phyloP scores from a whole-genome alignment of 1,284 basidiomycete genomes.

The Ceratobasidium sp. region DNA sequence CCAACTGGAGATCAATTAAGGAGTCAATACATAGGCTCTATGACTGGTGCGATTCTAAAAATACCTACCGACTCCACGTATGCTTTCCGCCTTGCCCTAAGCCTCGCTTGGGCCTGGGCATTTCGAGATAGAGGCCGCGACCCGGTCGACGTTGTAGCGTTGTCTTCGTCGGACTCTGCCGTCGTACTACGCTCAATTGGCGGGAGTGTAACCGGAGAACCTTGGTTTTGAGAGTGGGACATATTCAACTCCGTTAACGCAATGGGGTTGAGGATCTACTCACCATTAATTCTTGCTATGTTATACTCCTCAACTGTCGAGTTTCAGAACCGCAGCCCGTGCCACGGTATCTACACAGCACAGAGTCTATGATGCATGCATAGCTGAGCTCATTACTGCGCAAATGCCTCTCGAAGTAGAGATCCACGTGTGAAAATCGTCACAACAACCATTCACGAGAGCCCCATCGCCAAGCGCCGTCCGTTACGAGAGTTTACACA shows the following conservation, averaged over 20 bases:
- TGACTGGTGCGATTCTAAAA: background rate
- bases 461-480: constrained; percentile 11
- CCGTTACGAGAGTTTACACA: constrained; percentile 7
- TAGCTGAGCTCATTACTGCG: constrained; percentile 23
- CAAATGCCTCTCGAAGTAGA: background rate
- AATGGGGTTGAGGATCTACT: background rate
- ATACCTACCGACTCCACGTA: constrained; percentile 33
- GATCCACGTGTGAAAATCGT: constrained; percentile 24
- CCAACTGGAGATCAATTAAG: constrained; percentile 20
- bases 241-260: background rate
- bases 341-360: constrained; percentile 13
- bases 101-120: constrained; percentile 33
- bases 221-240: constrained; percentile 1
- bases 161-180: constrained; percentile 26
- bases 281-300: background rate
- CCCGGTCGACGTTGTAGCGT: background rate
- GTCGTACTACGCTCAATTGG: background rate
- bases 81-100: constrained; percentile 29
- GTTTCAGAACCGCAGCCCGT: background rate
- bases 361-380: background rate
- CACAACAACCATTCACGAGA: constrained; percentile 24
- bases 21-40: no score
- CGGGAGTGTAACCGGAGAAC: background rate
- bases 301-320: constrained; percentile 3
- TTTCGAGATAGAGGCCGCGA: constrained; percentile 24